Base-by-base conservation (phyloP, 805 yeast species). In the Hanseniaspora vineae region DNA sequence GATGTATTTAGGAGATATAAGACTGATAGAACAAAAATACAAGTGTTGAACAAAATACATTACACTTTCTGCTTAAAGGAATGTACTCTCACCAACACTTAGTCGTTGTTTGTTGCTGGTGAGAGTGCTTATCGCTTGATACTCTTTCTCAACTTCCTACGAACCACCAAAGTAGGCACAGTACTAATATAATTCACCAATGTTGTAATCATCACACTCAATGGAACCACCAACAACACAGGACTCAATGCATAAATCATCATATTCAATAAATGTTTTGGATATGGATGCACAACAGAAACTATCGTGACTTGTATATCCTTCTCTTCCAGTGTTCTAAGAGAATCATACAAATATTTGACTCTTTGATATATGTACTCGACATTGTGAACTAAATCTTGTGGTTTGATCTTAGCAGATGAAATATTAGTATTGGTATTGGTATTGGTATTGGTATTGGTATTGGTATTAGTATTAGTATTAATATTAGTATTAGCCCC, bases 131-230 rank as follows among this genome's bases (percentile, higher is more conserved):
- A 65, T 42, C 54, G 59, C 42, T 52, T 52, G 50, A 55, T 59
- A 18, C 59, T 45, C 32, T 65, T 49, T 45, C 57, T 60, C 48
- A 63, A 52, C 45, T 63, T 63, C 50, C 60, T 56, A 18, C 67
- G 55, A 11, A 63, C 57, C 29, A 62, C 60, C 15, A 63, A 49
- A 8, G 60, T 60, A 14, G 67, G 67, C 31, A 63, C 58, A 5
- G 61, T 55, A 44, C 65, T 60, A 3, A 63, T 61, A 48, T 57
- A 63, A 47, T 61, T 61, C 44, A 59, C 64, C 37, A 63, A 50
- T 8, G 56, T 53, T 6, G 60, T 37, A 19, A 37, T 44, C 10
- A 47, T 39, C 3, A 47, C 35, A 13, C 46, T 47, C 44, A 44
- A 37, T 13, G 44, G 42, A 12, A 47, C 50, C 15, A 47, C 33